Evolutionary conservation across 2,329 filamentous ascomycete species (phyloP).

Genomic region (Elsinoe batatas): DNA sequence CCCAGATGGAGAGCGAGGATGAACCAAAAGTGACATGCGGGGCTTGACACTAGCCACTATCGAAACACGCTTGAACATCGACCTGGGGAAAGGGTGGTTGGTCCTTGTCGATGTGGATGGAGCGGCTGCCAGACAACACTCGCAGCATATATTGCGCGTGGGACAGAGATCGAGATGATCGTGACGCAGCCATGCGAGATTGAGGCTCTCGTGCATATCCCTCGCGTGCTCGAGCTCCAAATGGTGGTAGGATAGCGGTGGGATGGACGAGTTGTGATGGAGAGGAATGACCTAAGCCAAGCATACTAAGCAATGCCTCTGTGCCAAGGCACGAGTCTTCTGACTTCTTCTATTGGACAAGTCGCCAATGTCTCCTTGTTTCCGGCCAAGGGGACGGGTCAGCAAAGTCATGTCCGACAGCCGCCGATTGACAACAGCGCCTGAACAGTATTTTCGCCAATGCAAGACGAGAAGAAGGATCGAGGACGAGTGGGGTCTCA

Average conservation of each 20-base stretch:
- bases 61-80: not conserved
- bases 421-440: too few species aligned
- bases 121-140: too few species aligned
- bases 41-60: slow-evolving; percentile 5
- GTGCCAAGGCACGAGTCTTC: not conserved
- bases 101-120: not conserved
- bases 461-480: not conserved
- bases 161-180: not conserved
- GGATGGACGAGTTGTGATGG: not conserved
- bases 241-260: not conserved
- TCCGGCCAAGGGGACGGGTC: not conserved
- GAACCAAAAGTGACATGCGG: slow-evolving; percentile 9
- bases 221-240: not conserved
- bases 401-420: not conserved
- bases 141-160: not conserved
- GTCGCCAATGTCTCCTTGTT: slow-evolving; percentile 8
- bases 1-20: slow-evolving; percentile 3
- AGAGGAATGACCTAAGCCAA: slow-evolving; percentile 5
- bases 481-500: not conserved
- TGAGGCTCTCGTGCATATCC: slow-evolving; percentile 5
- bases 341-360: slow-evolving; percentile 9
- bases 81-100: not conserved
- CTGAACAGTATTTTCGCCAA: too few species aligned
- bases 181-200: not conserved
- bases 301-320: slow-evolving; percentile 6